Conservation (phyloP, 805 yeast species). For the Lipomyces spencermartinsiae region DNA sequence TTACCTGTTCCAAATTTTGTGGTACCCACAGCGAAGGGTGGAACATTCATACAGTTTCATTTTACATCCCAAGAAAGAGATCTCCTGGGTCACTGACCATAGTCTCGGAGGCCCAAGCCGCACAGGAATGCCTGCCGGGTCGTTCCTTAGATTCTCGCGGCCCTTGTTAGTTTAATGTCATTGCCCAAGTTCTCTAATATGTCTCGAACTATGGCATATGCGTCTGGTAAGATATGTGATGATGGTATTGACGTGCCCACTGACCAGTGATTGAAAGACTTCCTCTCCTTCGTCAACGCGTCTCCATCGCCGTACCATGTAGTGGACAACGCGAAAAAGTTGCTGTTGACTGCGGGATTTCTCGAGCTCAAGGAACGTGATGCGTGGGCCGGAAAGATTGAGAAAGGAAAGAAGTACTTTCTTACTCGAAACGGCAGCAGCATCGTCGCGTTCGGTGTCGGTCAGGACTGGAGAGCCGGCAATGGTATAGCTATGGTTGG, state of each 20-base stretch:
- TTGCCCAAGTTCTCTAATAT: slow-evolving; percentile 24
- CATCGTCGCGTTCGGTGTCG: slow-evolving; percentile 84
- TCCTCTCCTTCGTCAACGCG: slow-evolving; percentile 75
- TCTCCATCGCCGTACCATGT: slow-evolving; percentile 97
- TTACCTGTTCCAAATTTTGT: too few relatives aligned
- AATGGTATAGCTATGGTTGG: slow-evolving; percentile 89
- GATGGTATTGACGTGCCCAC: not conserved
- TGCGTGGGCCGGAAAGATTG: slow-evolving; percentile 66
- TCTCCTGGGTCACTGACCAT: too few relatives aligned
- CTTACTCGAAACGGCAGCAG: slow-evolving; percentile 92
- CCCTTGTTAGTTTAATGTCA: not conserved
- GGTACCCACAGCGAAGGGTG: too few relatives aligned
- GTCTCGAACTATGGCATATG: slow-evolving; percentile 32
- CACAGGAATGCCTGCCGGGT: too few relatives aligned
- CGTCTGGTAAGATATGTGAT: slow-evolving; percentile 23
- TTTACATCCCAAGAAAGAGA: too few relatives aligned
- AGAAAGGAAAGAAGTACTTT: slow-evolving; percentile 70
- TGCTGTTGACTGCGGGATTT: slow-evolving; percentile 69
- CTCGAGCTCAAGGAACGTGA: slow-evolving; percentile 72
- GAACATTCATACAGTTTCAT: too few relatives aligned
- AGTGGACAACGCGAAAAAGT: slow-evolving; percentile 67
- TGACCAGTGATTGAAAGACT: slow-evolving; percentile 49
- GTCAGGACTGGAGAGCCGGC: slow-evolving; percentile 73
- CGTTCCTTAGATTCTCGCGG: not conserved
- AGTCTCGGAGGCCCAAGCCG: too few relatives aligned